Evolutionary conservation across 2,329 filamentous ascomycete species (phyloP).

Genomic region (Chrysoporthe austroafricana): DNA sequence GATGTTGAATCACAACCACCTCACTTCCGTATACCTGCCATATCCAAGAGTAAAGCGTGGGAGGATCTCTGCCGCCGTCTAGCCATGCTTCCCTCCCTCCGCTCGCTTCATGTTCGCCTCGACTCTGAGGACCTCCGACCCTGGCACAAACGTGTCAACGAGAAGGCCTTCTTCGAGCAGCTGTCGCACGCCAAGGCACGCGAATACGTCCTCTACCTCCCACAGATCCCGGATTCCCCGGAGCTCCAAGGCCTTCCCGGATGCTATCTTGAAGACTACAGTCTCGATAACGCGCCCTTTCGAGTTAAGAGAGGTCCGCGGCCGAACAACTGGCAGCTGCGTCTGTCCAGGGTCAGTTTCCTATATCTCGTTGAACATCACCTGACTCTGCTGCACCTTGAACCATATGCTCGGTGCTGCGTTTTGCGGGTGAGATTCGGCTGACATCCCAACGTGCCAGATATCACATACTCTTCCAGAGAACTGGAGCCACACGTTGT

Average conservation of each 20-base stretch:
- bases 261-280: conserved; percentile 31
- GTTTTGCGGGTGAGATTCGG: not conserved
- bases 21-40: conserved; percentile 28
- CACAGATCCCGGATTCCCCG: conserved; percentile 29
- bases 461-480: conserved; percentile 26
- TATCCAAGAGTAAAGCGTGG: conserved; percentile 35
- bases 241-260: conserved; percentile 23
- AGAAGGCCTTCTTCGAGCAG: conserved; percentile 34
- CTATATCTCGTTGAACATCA: conserved; percentile 5
- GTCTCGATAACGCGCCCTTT: conserved; percentile 29
- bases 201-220: conserved; percentile 34
- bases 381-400: not conserved
- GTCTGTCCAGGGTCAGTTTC: conserved; percentile 30
- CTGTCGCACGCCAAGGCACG: conserved; percentile 31
- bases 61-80: conserved; percentile 34
- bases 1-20: conserved; percentile 26
- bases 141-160: conserved; percentile 37
- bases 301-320: conserved; percentile 32
- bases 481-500: conserved; percentile 26
- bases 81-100: conserved; percentile 29
- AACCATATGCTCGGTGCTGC: no score
- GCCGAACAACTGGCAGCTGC: conserved; percentile 35
- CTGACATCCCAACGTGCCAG: conserved; percentile 6
- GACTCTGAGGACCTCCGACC: conserved; percentile 37
- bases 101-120: conserved; percentile 35